Percentiles rank a stretch among this genome's conserved stretches.
These are phyloP conservation scores for Pythium oligandrum DNA, from an alignment of 352 stramenopile species.

Conservation along the genomic window DNA sequence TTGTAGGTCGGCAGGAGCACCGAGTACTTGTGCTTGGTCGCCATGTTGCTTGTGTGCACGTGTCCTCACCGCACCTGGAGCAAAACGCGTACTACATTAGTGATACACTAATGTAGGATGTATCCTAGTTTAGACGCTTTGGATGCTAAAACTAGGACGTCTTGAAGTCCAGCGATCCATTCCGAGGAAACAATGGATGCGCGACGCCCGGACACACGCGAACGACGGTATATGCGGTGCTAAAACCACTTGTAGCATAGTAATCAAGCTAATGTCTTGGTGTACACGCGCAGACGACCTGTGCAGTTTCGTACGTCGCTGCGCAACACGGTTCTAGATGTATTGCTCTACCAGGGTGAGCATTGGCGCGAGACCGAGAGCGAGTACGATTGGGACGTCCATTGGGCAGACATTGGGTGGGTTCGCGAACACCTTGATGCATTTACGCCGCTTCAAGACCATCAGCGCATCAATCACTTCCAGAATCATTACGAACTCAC, in stretches of 20 bases:
- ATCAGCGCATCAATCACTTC: conserved; percentile 90
- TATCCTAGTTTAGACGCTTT: too few relatives aligned
- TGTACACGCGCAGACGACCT: too few relatives aligned
- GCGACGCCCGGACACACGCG: too few relatives aligned
- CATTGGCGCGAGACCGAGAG: conserved; percentile 71
- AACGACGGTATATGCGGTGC: too few relatives aligned
- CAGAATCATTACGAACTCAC: conserved; percentile 93
- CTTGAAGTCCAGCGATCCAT: too few relatives aligned
- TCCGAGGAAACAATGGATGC: too few relatives aligned
- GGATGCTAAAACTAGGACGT: too few relatives aligned
- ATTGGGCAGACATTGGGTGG: conserved; percentile 85
- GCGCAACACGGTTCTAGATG: conserved; percentile 77
- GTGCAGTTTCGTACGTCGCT: conserved; percentile 55
- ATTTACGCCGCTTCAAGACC: conserved; percentile 56
- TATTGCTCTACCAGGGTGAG: conserved; percentile 42
- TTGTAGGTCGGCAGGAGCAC: conserved; percentile 98
- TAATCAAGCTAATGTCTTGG: too few relatives aligned
- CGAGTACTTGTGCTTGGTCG: conserved; percentile 78
- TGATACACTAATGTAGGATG: background rate
- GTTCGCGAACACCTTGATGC: conserved; percentile 70
- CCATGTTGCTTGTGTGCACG: background rate
- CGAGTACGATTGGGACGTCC: conserved; percentile 75
- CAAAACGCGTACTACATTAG: background rate
- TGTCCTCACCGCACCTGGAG: too few relatives aligned
- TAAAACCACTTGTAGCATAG: too few relatives aligned